phyloP scores from a whole-genome alignment of 2,329 filamentous ascomycete genomes.

The Boeremia lycopersici region DNA sequence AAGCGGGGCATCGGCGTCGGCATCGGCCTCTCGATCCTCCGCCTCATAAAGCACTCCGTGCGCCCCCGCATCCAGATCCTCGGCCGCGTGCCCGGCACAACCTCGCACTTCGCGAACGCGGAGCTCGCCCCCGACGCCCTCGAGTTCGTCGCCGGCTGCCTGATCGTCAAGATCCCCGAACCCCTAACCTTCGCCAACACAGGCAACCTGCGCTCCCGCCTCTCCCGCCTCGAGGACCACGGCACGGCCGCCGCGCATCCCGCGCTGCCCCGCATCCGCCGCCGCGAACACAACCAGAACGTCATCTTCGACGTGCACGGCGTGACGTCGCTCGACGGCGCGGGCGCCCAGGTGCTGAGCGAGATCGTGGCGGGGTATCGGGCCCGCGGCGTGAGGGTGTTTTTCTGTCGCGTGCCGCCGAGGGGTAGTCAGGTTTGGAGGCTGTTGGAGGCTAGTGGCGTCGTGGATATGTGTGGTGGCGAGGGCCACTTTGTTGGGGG shows the following conservation, averaged over 20 bases:
- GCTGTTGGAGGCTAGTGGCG: slow-evolving; percentile 78
- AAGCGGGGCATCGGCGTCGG: slow-evolving; percentile 93
- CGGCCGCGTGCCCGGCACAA: slow-evolving; percentile 81
- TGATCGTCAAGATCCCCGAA: slow-evolving; percentile 98
- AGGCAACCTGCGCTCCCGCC: slow-evolving; percentile 82
- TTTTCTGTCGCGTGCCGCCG: slow-evolving; percentile 67
- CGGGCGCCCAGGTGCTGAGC: slow-evolving; percentile 85
- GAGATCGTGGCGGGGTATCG: slow-evolving; percentile 87
- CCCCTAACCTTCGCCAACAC: slow-evolving; percentile 97
- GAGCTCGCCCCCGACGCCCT: slow-evolving; percentile 73
- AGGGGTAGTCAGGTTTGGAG: slow-evolving; percentile 66
- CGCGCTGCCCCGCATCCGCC: slow-evolving; percentile 78
- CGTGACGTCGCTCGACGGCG: slow-evolving; percentile 93
- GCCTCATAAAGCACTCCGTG: slow-evolving; percentile 88
- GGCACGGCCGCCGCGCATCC: slow-evolving; percentile 87
- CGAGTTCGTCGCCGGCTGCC: slow-evolving; percentile 87
- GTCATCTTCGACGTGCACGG: slow-evolving; percentile 97
- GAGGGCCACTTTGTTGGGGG: slow-evolving; percentile 77
- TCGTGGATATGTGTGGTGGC: slow-evolving; percentile 82
- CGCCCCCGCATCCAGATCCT: slow-evolving; percentile 95
- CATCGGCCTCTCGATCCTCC: slow-evolving; percentile 86
- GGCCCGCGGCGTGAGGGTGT: slow-evolving; percentile 76
- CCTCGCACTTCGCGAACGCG: slow-evolving; percentile 81
- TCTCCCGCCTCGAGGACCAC: slow-evolving; percentile 85
- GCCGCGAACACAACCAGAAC: slow-evolving; percentile 83